Evolutionary conservation across 352 stramenopile species (phyloP).

Genomic region (Globisporangium iwayamae): DNA sequence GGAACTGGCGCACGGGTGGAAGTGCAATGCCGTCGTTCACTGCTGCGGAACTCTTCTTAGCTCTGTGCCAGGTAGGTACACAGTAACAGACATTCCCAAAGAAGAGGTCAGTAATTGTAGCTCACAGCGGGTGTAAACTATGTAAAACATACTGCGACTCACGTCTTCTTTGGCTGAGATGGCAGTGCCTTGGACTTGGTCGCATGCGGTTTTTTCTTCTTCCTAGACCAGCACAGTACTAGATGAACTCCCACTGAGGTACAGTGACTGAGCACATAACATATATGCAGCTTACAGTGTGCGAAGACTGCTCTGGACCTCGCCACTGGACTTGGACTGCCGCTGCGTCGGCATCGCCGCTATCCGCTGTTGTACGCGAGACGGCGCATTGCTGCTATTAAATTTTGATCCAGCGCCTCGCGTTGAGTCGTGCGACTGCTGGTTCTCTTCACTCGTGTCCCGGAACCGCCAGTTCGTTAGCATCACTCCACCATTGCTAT

Average conservation of each 20-base stretch:
- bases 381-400: not conserved
- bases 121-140: not conserved
- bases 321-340: constrained; percentile 15
- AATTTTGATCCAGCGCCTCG: not conserved
- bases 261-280: not conserved
- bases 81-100: not conserved
- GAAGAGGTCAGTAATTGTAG: not conserved
- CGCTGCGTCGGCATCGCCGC: constrained; percentile 5
- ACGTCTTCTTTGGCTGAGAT: constrained; percentile 23
- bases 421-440: constrained; percentile 6
- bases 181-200: constrained; percentile 9
- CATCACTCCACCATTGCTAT: constrained; percentile 18
- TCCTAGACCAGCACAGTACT: not conserved
- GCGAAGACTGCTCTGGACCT: constrained; percentile 6
- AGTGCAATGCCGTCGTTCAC: constrained; percentile 19
- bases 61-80: not conserved
- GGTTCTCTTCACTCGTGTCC: constrained; percentile 12
- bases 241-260: not conserved
- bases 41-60: constrained; percentile 7
- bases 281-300: constrained; percentile 10
- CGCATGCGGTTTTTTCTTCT: constrained; percentile 19
- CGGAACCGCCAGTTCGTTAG: constrained; percentile 10
- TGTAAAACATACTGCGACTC: not conserved
- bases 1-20: constrained; percentile 25
- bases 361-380: not conserved